phyloP scores from a whole-genome alignment of 2,329 filamentous ascomycete genomes.

The Diaporthe sp. region DNA sequence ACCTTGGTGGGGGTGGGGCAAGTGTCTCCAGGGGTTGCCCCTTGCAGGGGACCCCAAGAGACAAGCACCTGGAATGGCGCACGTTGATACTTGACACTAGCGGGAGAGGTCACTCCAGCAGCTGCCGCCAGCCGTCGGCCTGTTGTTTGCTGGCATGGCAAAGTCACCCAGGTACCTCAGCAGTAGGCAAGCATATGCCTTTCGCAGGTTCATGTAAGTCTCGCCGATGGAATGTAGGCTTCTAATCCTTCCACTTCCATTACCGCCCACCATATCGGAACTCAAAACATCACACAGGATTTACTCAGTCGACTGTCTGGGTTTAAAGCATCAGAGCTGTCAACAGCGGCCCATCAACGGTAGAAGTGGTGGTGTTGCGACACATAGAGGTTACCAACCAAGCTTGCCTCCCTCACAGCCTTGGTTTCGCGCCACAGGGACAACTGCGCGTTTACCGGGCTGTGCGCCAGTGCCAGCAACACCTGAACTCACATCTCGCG shows the following conservation, averaged over 20 bases:
- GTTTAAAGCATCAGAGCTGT: not conserved
- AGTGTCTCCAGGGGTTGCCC: conserved; percentile 37
- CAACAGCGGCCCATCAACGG: not conserved
- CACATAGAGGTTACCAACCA: not conserved
- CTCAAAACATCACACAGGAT: not conserved
- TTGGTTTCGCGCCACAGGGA: not conserved
- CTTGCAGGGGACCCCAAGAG: conserved; percentile 23
- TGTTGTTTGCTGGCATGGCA: not conserved
- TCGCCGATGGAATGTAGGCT: conserved; percentile 5
- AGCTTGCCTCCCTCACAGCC: conserved; percentile 2
- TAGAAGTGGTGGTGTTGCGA: not conserved
- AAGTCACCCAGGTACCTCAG: not conserved
- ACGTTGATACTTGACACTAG: not conserved
- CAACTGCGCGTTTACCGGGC: not conserved
- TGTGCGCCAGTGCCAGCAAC: not conserved
- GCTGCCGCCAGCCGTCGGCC: conserved; percentile 36
- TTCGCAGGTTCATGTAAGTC: conserved; percentile 29
- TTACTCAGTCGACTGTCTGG: not conserved
- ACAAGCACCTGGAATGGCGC: conserved; percentile 1
- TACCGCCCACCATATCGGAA: not conserved
- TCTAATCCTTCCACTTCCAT: not conserved
- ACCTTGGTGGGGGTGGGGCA: conserved; percentile 41
- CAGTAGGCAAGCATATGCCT: conserved; percentile 2
- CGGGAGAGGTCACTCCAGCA: conserved; percentile 15
- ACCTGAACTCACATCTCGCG: not conserved